Base-by-base conservation (phyloP, 2,329 filamentous ascomycete species). In the Colletotrichum coccodes region DNA sequence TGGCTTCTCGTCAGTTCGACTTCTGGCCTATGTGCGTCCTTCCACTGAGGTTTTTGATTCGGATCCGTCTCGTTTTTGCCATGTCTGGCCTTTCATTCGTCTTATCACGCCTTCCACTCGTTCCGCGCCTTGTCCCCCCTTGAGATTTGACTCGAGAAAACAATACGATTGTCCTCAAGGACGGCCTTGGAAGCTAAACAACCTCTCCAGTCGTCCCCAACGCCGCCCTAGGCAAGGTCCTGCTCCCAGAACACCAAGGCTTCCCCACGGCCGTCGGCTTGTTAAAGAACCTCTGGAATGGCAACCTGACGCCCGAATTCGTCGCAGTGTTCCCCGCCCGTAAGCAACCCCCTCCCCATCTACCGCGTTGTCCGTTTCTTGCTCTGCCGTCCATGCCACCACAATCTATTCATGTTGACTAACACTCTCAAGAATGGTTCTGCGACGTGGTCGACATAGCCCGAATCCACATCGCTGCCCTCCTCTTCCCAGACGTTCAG, bases 141-240 rank as follows among this genome's bases (percentile, higher is more conserved):
- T n/a, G n/a, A n/a, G n/a, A n/a, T n/a, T n/a, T n/a, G n/a, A n/a
- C n/a, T n/a, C n/a, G n/a, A n/a, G n/a, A n/a, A n/a, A n/a, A n/a
- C n/a, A n/a, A n/a, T n/a, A n/a, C n/a, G n/a, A n/a, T n/a, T n/a
- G n/a, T n/a, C n/a, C n/a, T n/a, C n/a, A n/a, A n/a, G n/a, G n/a
- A n/a, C n/a, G n/a, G n/a, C n/a, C n/a, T n/a, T n/a, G n/a, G n/a
- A n/a, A n/a, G n/a, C n/a, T n/a, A n/a, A n/a, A n/a, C n/a, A n/a
- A 50, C 6, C 14, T 32, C 26, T 9, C 21, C 9, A 69, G 74
- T 80, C 0, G 56, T 79, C 2, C 76, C 78, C 0, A 74, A 74
- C 50, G 68, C 70, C n/a, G 78, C 75, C 56, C 71, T 75, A 7
- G 77, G 77, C 0, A 60, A 32, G 1, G 59, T 72, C 0, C 49